A percentile compares a stretch with the other conserved stretches of the same genome.
Conservation (phyloP, 352 stramenopile species). For the Globisporangium recalcitrans region DNA sequence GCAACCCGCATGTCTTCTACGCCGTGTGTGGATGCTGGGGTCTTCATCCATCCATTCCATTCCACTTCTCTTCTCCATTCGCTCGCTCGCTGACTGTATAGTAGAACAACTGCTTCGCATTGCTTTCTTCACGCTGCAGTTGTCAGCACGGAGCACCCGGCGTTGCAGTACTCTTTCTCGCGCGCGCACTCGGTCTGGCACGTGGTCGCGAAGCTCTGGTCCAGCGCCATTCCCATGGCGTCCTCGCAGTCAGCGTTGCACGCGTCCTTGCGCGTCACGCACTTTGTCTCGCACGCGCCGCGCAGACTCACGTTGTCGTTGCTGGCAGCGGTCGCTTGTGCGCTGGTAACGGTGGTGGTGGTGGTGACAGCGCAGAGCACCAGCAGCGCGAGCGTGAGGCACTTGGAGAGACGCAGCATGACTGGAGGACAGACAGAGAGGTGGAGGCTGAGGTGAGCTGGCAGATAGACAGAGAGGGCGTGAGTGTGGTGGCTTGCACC, state of each 20-base stretch:
- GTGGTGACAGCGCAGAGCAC: neutral
- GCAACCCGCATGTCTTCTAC: neutral
- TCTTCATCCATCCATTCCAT: neutral
- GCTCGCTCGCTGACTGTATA: no score
- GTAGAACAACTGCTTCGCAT: neutral
- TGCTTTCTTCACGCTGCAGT: neutral
- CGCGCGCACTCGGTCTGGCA: constrained; percentile 27
- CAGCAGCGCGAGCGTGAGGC: constrained; percentile 1
- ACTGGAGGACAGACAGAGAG: neutral
- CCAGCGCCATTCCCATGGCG: constrained; percentile 2
- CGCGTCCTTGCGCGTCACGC: neutral
- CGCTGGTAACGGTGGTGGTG: neutral
- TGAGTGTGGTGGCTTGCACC: no score
- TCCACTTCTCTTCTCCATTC: neutral
- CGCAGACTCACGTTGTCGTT: constrained; percentile 4
- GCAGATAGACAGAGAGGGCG: neutral
- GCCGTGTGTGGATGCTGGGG: neutral
- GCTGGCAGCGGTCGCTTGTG: no score
- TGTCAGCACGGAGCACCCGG: constrained; percentile 16
- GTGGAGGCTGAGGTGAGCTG: neutral
- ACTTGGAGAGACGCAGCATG: constrained; percentile 2
- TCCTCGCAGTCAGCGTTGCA: constrained; percentile 17
- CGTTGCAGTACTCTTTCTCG: constrained; percentile 23
- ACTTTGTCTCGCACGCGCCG: constrained; percentile 9
- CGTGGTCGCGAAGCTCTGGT: constrained; percentile 15